phyloP scores from a whole-genome alignment of 768 basidiomycete species.

The Coprinellus micaceus region DNA sequence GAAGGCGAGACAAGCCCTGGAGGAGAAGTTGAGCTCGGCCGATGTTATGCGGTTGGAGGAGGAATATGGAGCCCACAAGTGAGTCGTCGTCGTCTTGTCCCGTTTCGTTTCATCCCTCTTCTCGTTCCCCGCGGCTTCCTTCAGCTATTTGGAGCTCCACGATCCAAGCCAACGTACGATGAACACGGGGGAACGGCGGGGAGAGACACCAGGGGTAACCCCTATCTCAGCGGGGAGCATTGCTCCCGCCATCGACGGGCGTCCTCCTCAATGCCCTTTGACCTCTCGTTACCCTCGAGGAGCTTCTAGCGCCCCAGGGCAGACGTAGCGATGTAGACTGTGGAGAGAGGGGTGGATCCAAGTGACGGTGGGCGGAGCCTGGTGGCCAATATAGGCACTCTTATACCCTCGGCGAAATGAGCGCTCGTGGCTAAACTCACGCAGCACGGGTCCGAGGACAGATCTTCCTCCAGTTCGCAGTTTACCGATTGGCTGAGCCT shows the following conservation, averaged over 20 bases:
- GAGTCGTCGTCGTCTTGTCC: constrained; percentile 30
- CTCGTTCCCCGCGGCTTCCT: background rate
- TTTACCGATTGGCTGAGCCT: background rate
- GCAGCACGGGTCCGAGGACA: background rate
- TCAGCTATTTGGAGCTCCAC: background rate
- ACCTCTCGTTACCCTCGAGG: no score
- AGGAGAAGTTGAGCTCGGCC: constrained; percentile 44
- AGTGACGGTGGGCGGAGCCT: background rate
- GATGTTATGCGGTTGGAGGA: constrained; percentile 80
- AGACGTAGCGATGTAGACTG: no score
- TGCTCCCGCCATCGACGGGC: no score
- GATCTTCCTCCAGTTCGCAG: background rate
- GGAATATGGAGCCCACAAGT: constrained; percentile 87
- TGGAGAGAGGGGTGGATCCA: background rate
- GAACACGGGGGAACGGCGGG: background rate
- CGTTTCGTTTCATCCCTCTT: constrained; percentile 3
- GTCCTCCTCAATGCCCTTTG: no score
- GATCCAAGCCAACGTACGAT: background rate
- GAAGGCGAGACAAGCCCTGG: constrained; percentile 8
- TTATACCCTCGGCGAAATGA: background rate
- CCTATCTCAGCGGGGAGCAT: no score
- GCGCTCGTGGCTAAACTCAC: background rate
- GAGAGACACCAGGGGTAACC: constrained; percentile 3
- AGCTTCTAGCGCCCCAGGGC: no score
- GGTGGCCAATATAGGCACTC: background rate